Percentiles rank a stretch among this genome's conserved stretches.
Conservation (phyloP, 2,329 filamentous ascomycete species). For the Diaporthe velutina region DNA sequence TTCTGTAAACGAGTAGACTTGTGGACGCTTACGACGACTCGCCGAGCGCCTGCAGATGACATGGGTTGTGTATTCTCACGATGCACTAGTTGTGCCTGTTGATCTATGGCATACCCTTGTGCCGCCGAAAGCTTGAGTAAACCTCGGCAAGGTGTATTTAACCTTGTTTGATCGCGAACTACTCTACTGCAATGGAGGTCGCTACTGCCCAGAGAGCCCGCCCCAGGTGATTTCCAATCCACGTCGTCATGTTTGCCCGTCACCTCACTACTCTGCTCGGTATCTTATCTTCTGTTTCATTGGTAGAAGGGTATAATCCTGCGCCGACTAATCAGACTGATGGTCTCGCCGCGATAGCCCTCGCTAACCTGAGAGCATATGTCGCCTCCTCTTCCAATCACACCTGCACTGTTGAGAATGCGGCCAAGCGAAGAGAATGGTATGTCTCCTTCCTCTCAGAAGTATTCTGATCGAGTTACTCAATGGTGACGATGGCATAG, state of each 20-base stretch:
- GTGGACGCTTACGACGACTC: constrained; percentile 15
- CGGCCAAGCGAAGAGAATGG: neutral
- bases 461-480: neutral
- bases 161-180: neutral
- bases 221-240: neutral
- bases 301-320: constrained; percentile 1
- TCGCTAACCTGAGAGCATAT: neutral
- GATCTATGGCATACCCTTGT: neutral
- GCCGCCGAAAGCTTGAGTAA: neutral
- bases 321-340: neutral
- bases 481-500: neutral
- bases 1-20: neutral
- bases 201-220: neutral
- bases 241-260: neutral
- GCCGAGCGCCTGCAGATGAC: neutral
- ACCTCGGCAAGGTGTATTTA: neutral
- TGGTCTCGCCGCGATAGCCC: neutral
- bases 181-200: neutral
- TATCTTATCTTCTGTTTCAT: neutral
- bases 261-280: neutral
- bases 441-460: neutral
- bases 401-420: constrained; percentile 9
- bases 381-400: neutral
- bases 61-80: neutral
- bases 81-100: neutral